phyloP scores from a whole-genome alignment of 2,329 filamentous ascomycete genomes.

The Colletotrichum musicola region DNA sequence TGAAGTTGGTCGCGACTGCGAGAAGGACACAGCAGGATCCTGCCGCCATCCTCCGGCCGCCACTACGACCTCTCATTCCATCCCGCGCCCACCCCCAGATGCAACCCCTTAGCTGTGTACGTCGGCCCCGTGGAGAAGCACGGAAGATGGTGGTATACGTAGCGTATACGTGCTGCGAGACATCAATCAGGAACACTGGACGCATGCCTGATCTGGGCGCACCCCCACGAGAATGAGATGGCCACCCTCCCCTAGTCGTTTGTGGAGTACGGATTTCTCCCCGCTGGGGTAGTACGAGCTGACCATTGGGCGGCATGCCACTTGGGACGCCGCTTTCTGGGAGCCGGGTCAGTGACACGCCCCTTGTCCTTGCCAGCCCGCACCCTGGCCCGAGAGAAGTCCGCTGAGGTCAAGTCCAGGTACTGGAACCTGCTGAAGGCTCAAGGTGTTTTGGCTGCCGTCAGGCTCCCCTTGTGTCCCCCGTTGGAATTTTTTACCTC shows the following conservation, averaged over 20 bases:
- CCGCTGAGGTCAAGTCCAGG: slow-evolving; percentile 28
- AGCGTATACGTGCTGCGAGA: slow-evolving; percentile 7
- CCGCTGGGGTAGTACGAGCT: slow-evolving; percentile 7
- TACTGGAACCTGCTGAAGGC: slow-evolving; percentile 37
- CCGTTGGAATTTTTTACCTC: slow-evolving; percentile 37
- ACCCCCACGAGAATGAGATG: slow-evolving; percentile 29
- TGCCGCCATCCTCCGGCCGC: not conserved
- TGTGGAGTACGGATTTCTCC: slow-evolving; percentile 38
- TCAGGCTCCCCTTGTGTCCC: slow-evolving; percentile 37
- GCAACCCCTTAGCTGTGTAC: slow-evolving; percentile 28
- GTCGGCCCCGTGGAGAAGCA: slow-evolving; percentile 32
- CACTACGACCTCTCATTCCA: not conserved
- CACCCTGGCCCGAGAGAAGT: slow-evolving; percentile 33
- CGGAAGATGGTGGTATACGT: no score
- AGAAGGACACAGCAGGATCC: not conserved
- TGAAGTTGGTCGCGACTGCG: not conserved
- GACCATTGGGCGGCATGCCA: slow-evolving; percentile 25
- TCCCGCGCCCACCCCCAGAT: slow-evolving; percentile 32
- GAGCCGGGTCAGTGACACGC: slow-evolving; percentile 33
- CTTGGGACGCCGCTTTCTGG: slow-evolving; percentile 15
- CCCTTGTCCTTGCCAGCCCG: slow-evolving; percentile 19
- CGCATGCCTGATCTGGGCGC: slow-evolving; percentile 4
- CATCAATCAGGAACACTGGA: slow-evolving; percentile 16
- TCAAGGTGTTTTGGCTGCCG: slow-evolving; percentile 37
- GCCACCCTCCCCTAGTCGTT: slow-evolving; percentile 21